Conservation (phyloP, 2,329 filamentous ascomycete genomes). For the Phymatotrichopsis omnivora region DNA sequence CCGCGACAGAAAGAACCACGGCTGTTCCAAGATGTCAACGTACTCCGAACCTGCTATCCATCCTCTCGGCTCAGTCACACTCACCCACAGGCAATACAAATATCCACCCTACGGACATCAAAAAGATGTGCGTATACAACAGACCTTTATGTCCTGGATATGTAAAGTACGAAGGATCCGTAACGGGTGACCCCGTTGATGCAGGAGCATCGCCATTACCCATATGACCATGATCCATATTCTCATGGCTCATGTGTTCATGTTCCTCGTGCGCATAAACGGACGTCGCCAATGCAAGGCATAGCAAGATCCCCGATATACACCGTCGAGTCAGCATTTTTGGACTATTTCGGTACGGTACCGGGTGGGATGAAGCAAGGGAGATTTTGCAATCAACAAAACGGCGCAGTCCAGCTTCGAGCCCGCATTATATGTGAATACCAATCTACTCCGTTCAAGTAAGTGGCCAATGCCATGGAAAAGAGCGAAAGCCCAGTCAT, state of each 20-base stretch:
- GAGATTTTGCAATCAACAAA: too few relatives aligned
- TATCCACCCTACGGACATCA: constrained; percentile 64
- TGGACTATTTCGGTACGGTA: too few relatives aligned
- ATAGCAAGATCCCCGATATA: constrained; percentile 3
- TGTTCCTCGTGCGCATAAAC: constrained; percentile 13
- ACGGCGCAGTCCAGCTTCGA: too few relatives aligned
- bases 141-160: constrained; percentile 33
- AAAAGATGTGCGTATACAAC: constrained; percentile 58
- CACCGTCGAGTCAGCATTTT: constrained; percentile 4
- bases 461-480: constrained; percentile 3
- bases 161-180: constrained; percentile 15
- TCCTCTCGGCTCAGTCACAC: constrained; percentile 34
- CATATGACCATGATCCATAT: constrained; percentile 10
- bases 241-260: constrained; percentile 7
- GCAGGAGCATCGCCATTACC: constrained; percentile 1
- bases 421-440: too few relatives aligned
- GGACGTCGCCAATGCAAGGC: constrained; percentile 5
- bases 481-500: neutral
- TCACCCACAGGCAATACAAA: constrained; percentile 62
- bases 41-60: constrained; percentile 14
- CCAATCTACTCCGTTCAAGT: too few relatives aligned
- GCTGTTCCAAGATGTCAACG: constrained; percentile 40
- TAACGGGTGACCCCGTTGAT: neutral
- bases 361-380: too few relatives aligned
- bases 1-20: constrained; percentile 75